phyloP scores from a whole-genome alignment of 1,284 basidiomycete genomes.

The Trichosporon ovoides region DNA sequence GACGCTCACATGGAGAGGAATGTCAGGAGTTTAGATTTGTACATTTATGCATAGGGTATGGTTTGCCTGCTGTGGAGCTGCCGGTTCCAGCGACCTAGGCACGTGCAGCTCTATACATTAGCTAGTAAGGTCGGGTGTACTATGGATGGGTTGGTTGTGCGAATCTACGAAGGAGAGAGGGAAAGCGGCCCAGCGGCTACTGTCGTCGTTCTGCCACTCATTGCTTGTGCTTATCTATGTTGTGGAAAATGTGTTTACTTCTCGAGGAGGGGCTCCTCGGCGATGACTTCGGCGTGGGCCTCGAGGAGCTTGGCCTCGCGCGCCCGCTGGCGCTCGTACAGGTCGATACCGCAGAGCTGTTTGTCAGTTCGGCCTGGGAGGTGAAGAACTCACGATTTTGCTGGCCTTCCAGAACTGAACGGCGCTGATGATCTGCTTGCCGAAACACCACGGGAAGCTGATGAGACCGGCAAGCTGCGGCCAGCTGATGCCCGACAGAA shows the following conservation, averaged over 20 bases:
- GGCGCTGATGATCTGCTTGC: conserved; percentile 90
- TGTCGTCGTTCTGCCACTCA: neutral
- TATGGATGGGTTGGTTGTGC: too few relatives aligned
- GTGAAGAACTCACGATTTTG: conserved; percentile 67
- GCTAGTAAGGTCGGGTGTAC: too few relatives aligned
- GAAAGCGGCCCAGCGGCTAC: neutral
- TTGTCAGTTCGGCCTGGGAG: neutral
- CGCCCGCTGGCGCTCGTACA: conserved; percentile 71
- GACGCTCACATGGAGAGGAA: neutral
- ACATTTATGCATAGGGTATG: conserved; percentile 6
- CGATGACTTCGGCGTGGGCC: conserved; percentile 1
- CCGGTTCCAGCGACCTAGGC: too few relatives aligned
- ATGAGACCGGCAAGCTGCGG: conserved; percentile 67
- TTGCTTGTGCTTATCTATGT: neutral
- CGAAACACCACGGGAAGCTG: conserved; percentile 66
- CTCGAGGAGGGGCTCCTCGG: neutral
- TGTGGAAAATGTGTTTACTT: neutral
- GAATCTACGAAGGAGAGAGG: neutral
- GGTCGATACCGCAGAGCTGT: conserved; percentile 74
- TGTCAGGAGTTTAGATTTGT: neutral
- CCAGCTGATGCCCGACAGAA: conserved; percentile 57
- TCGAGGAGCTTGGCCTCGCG: conserved; percentile 46
- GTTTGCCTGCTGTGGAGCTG: neutral
- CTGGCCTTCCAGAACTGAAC: conserved; percentile 99
- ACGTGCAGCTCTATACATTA: conserved; percentile 3